These are phyloP conservation scores for Thelonectria blattea DNA, from an alignment of 2,329 filamentous ascomycete species.

Conservation along the genomic window DNA sequence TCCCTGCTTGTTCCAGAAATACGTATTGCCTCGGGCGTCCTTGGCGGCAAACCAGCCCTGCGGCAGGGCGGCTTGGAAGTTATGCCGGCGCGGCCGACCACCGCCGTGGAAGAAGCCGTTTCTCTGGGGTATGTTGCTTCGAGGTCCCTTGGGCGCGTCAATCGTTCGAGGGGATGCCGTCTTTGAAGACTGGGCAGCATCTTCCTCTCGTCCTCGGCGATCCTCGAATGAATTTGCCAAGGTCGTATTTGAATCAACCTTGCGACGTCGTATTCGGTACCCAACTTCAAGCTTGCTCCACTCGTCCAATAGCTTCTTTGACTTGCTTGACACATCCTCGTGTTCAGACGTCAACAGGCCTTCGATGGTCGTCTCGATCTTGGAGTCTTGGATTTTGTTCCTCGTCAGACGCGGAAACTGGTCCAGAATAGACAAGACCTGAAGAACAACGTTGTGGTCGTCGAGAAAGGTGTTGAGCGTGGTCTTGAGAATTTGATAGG, in stretches of 20 bases:
- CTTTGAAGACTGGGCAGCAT: slow-evolving; percentile 47
- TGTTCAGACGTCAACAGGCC: slow-evolving; percentile 71
- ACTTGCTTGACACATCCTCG: slow-evolving; percentile 74
- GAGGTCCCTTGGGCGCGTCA: slow-evolving; percentile 63
- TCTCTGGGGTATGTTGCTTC: slow-evolving; percentile 64
- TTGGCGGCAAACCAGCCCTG: slow-evolving; percentile 85
- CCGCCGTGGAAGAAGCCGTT: slow-evolving; percentile 58
- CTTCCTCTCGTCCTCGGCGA: slow-evolving; percentile 60
- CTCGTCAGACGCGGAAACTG: slow-evolving; percentile 88
- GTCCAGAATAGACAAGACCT: slow-evolving; percentile 88
- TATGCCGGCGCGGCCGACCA: slow-evolving; percentile 60
- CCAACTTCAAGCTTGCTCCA: slow-evolving; percentile 91
- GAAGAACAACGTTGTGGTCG: slow-evolving; percentile 88
- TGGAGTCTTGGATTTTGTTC: slow-evolving; percentile 97
- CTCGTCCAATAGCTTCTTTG: slow-evolving; percentile 74
- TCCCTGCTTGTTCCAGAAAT: slow-evolving; percentile 85
- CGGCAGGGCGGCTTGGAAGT: slow-evolving; percentile 67
- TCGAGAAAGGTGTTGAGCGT: slow-evolving; percentile 83
- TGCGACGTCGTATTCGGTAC: slow-evolving; percentile 92
- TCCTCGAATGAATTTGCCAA: slow-evolving; percentile 64
- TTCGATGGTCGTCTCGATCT: slow-evolving; percentile 84
- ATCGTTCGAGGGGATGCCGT: slow-evolving; percentile 53
- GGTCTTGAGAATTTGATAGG: slow-evolving; percentile 92
- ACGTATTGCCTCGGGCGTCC: slow-evolving; percentile 73
- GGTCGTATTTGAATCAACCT: slow-evolving; percentile 72